A percentile compares a stretch with the other conserved stretches of the same genome.
These are phyloP conservation scores for Allium cepa DNA, from an alignment of 106 monocot genomes.

Conservation along the genomic window DNA sequence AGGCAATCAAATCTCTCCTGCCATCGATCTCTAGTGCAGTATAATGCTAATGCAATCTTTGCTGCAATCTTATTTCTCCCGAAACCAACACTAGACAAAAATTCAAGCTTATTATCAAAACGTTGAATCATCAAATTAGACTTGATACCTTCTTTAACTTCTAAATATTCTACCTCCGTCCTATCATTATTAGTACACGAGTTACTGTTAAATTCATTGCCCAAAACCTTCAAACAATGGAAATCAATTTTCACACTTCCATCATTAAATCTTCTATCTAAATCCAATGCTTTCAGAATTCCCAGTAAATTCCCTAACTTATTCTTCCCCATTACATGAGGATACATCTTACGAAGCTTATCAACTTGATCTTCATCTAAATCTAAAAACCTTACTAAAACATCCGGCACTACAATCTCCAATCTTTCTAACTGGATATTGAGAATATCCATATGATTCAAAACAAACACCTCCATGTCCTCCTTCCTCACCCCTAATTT, in stretches of 20 bases:
- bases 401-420: slow-evolving; percentile 42
- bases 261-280: slow-evolving; percentile 34
- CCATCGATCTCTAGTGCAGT: slow-evolving; percentile 34
- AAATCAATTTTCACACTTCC: slow-evolving; percentile 25
- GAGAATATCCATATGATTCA: slow-evolving; percentile 29
- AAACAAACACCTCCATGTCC: slow-evolving; percentile 37
- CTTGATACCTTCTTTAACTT: slow-evolving; percentile 19
- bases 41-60: slow-evolving; percentile 11
- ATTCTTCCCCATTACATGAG: slow-evolving; percentile 71
- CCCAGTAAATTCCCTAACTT: slow-evolving; percentile 51
- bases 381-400: slow-evolving; percentile 24
- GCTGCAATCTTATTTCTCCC: slow-evolving; percentile 55
- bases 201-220: slow-evolving; percentile 31
- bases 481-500: slow-evolving; percentile 55
- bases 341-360: slow-evolving; percentile 16
- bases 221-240: slow-evolving; percentile 16
- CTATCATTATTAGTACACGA: slow-evolving; percentile 36
- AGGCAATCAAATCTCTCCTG: slow-evolving; percentile 73
- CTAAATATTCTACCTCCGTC: slow-evolving; percentile 10
- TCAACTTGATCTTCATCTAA: slow-evolving; percentile 22
- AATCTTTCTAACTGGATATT: slow-evolving; percentile 38
- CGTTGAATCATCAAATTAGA: slow-evolving; percentile 3
- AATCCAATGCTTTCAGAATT: slow-evolving; percentile 37
- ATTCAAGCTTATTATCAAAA: slow-evolving; percentile 50
- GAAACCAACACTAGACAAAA: slow-evolving; percentile 71